Conservation (phyloP, 768 basidiomycete species). For the Tremella yokohamensis region DNA sequence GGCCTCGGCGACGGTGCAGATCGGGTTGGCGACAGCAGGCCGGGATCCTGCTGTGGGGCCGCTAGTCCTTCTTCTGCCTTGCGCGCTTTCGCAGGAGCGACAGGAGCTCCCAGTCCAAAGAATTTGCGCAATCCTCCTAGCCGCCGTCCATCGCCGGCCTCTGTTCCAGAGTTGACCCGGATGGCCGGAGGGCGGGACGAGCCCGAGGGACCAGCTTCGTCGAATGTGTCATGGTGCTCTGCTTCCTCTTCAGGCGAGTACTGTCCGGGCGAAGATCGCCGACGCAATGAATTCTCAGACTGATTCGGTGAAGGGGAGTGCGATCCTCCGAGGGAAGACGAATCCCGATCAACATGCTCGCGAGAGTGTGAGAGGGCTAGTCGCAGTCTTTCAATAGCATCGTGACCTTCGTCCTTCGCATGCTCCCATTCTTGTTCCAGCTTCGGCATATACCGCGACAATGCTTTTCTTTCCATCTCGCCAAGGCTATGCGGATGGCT, state of each 20-base stretch:
- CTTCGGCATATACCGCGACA: conserved; percentile 31
- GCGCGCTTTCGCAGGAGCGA: background rate
- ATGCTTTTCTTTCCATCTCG: conserved; percentile 31
- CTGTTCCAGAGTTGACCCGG: background rate
- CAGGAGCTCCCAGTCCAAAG: conserved; percentile 1
- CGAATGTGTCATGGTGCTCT: background rate
- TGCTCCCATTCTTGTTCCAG: conserved; percentile 14
- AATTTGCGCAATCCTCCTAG: conserved; percentile 2
- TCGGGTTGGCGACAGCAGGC: conserved; percentile 8
- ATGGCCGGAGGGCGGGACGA: background rate
- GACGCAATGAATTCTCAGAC: background rate
- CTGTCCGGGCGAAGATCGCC: background rate
- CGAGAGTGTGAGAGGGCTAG: conserved; percentile 2
- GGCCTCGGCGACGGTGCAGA: conserved; percentile 5
- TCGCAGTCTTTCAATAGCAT: background rate
- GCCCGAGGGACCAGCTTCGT: background rate
- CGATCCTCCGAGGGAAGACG: background rate
- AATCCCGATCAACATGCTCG: too few species aligned
- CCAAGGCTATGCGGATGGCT: conserved; percentile 40
- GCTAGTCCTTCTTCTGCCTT: conserved; percentile 15
- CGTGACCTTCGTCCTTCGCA: background rate
- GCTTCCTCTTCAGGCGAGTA: conserved; percentile 1
- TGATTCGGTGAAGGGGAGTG: background rate
- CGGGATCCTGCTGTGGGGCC: conserved; percentile 1
- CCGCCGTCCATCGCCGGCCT: background rate